phyloP scores from a whole-genome alignment of 2,329 filamentous ascomycete genomes.

The Neofusicoccum sp. region DNA sequence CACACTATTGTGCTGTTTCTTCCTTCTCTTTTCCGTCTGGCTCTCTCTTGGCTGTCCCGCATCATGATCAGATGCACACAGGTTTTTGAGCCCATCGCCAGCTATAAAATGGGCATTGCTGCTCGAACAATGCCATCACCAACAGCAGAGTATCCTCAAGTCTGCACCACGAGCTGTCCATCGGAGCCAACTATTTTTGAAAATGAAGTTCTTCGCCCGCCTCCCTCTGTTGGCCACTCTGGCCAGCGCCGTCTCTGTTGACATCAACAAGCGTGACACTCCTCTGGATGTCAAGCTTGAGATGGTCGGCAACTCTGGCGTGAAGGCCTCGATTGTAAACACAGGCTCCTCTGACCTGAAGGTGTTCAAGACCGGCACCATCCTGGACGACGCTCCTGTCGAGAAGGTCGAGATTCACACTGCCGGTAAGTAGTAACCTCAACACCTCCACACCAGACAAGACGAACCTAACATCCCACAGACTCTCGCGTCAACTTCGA shows the following conservation, averaged over 20 bases:
- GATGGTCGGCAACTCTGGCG: conserved; percentile 50
- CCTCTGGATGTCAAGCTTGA: conserved; percentile 15
- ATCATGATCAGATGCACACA: background rate
- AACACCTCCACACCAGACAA: background rate
- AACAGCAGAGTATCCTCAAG: background rate
- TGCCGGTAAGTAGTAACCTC: conserved; percentile 23
- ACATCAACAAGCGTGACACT: conserved; percentile 12
- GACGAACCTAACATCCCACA: conserved; percentile 20
- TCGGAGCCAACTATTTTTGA: background rate
- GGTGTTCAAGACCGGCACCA: conserved; percentile 52
- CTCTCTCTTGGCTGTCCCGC: background rate
- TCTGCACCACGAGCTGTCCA: background rate
- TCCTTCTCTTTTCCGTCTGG: conserved; percentile 14
- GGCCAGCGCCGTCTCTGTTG: conserved; percentile 5
- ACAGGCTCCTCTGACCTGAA: conserved; percentile 51
- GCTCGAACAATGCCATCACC: background rate
- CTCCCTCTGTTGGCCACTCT: conserved; percentile 5
- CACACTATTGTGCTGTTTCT: conserved; percentile 3
- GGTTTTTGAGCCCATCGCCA: background rate
- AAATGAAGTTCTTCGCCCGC: conserved; percentile 13
- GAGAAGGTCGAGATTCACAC: conserved; percentile 55
- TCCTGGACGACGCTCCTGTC: conserved; percentile 53
- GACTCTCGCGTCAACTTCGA: conserved; percentile 50
- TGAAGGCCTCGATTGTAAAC: conserved; percentile 57
- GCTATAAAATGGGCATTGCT: background rate